Conservation (phyloP, 257 asterid genomes). For the Solanum corneliomulleri region DNA sequence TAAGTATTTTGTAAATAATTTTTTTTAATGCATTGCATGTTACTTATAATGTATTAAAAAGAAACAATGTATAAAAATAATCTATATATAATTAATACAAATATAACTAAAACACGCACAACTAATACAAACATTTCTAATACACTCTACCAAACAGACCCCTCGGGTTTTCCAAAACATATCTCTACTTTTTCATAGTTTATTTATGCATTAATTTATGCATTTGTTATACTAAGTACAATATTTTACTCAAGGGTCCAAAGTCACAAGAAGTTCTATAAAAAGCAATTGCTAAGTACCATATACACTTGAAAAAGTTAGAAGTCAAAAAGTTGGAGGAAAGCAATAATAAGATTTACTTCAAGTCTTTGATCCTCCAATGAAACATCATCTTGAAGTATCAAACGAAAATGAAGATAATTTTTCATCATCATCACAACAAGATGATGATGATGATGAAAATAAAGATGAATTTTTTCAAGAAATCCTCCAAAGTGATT, state of each 20-base stretch:
- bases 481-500: background rate
- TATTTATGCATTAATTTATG: background rate
- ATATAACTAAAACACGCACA: too few relatives aligned
- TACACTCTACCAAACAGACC: too few relatives aligned
- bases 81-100: too few relatives aligned
- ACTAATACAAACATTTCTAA: too few relatives aligned
- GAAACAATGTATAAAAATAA: too few relatives aligned
- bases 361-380: background rate
- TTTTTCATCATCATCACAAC: background rate
- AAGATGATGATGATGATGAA: background rate
- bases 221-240: background rate
- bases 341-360: background rate
- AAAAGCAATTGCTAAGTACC: background rate
- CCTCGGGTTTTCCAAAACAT: background rate
- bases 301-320: background rate
- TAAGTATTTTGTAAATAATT: too few relatives aligned
- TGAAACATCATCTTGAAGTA: background rate
- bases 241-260: background rate
- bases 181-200: background rate
- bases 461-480: background rate
- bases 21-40: too few relatives aligned
- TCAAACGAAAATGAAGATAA: background rate
- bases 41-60: too few relatives aligned
- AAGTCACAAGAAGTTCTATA: background rate
- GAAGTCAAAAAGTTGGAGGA: background rate